Base-by-base conservation (phyloP, 495 filamentous ascomycete genomes). In the Apodospora peruviana region DNA sequence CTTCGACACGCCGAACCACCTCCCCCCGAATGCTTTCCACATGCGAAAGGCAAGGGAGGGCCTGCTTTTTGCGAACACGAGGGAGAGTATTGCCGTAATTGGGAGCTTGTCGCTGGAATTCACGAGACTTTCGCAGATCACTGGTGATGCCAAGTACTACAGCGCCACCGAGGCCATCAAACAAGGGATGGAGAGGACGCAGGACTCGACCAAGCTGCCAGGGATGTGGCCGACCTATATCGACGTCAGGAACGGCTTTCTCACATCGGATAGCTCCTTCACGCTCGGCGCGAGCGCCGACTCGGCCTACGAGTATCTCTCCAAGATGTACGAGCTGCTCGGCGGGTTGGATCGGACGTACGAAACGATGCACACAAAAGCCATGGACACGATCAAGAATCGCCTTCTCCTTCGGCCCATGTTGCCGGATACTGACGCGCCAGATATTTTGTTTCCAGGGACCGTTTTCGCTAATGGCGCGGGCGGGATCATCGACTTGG, bases 1-100 rank as follows among this genome's bases (percentile, higher is more conserved):
- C 23, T 96, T 96, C 67, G 90, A 96, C 65, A 95, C 90, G 1
- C 88, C 88, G 0, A 94, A 91, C 61, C 78, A 88, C 45, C 89
- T 96, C 84, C 90, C 90, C 1, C 67, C 83, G 8, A 80, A 87
- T 16, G 83, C 73, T 56, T 91, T 89, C 65, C 69, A 80, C 32
- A 70, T 69, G 48, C 29, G 53, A 1, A 51, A 47, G 19, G 79
- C 68, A 84, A 87, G 66, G 67, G 69, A 45, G 85, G 88, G 88
- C 72, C 73, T 32, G 78, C 86, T 53, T 56, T 18, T 29, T 0
- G 53, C 58, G 16, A 46, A 55, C 14, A 27, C 22, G 1, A 49
- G 51, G 25, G 56, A 71, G 41, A 41, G 57, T 1, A 50, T 84
- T 14, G 87, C 88, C 0, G 87, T 90, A 53, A 62, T 89, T 11